Percentiles rank a stretch among this genome's conserved stretches.
phyloP scores from a whole-genome alignment of 2,329 filamentous ascomycete species.

The Monosporascus sp. region DNA sequence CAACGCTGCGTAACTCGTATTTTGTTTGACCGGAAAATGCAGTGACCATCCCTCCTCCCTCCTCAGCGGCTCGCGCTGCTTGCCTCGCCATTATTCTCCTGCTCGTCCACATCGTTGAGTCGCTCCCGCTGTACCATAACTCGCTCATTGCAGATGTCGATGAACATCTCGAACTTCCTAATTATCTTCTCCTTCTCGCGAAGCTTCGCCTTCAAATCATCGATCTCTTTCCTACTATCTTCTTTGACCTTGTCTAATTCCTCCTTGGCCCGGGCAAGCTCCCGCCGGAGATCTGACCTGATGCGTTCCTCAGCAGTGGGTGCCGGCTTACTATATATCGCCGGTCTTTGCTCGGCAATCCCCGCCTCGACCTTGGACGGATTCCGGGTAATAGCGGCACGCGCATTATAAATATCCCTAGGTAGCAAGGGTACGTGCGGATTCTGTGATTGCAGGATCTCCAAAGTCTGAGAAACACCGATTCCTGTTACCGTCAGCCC shows the following conservation, averaged over 20 bases:
- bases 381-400: conserved; percentile 62
- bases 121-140: conserved; percentile 60
- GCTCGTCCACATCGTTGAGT: conserved; percentile 29
- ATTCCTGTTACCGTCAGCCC: conserved; percentile 46
- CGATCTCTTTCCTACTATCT: conserved; percentile 54
- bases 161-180: conserved; percentile 63
- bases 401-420: conserved; percentile 63
- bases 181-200: conserved; percentile 60
- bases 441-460: conserved; percentile 60
- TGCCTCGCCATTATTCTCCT: conserved; percentile 19
- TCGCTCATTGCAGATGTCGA: conserved; percentile 63
- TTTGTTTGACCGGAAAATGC: conserved; percentile 13
- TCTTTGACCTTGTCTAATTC: conserved; percentile 52
- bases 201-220: conserved; percentile 53
- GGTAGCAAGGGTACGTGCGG: conserved; percentile 59
- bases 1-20: conserved; percentile 7
- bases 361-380: conserved; percentile 56
- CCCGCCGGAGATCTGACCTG: conserved; percentile 54
- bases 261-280: conserved; percentile 54
- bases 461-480: conserved; percentile 61
- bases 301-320: conserved; percentile 61
- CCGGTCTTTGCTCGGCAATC: conserved; percentile 55
- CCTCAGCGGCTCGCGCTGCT: conserved; percentile 17
- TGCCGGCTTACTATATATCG: conserved; percentile 63
- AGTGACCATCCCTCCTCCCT: not conserved